A percentile compares a stretch with the other conserved stretches of the same genome.
These are phyloP conservation scores for Cercospora sp. DNA, from an alignment of 2,329 filamentous ascomycete genomes.

Conservation along the genomic window DNA sequence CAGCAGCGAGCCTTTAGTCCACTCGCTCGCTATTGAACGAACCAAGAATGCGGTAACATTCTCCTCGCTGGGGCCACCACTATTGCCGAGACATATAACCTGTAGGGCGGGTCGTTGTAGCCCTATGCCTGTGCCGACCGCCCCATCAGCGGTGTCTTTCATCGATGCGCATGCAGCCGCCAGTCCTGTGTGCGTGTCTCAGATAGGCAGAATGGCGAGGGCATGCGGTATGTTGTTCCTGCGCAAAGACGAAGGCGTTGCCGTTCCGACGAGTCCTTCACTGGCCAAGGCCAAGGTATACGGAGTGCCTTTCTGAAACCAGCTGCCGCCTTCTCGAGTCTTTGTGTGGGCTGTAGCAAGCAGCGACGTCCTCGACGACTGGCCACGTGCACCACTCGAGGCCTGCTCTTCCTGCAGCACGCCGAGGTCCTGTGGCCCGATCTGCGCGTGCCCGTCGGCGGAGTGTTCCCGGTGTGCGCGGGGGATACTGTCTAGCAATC, in stretches of 20 bases:
- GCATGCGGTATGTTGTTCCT: conserved; percentile 8
- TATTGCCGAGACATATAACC: conserved; percentile 65
- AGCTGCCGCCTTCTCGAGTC: conserved; percentile 6
- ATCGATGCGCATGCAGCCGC: conserved; percentile 40
- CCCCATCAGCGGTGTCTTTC: conserved; percentile 43
- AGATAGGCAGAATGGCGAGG: conserved; percentile 6
- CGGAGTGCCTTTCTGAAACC: conserved; percentile 1
- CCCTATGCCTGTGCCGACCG: conserved; percentile 37
- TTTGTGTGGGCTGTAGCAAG: conserved; percentile 13
- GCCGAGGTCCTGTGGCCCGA: background rate
- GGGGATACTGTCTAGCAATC: background rate
- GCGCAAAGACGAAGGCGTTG: background rate
- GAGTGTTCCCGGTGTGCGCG: background rate
- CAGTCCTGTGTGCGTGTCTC: conserved; percentile 23
- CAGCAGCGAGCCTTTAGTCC: conserved; percentile 78
- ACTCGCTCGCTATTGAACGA: conserved; percentile 73
- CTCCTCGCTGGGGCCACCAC: conserved; percentile 85
- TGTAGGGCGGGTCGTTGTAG: conserved; percentile 45
- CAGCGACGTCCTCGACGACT: conserved; percentile 11
- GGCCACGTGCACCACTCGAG: conserved; percentile 14
- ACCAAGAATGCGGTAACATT: conserved; percentile 89
- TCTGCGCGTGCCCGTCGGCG: conserved; percentile 1
- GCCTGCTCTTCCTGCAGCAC: conserved; percentile 7
- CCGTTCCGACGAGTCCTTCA: background rate
- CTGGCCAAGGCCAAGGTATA: background rate